phyloP scores from a whole-genome alignment of 352 stramenopile species.

The Globisporangium spiculum region DNA sequence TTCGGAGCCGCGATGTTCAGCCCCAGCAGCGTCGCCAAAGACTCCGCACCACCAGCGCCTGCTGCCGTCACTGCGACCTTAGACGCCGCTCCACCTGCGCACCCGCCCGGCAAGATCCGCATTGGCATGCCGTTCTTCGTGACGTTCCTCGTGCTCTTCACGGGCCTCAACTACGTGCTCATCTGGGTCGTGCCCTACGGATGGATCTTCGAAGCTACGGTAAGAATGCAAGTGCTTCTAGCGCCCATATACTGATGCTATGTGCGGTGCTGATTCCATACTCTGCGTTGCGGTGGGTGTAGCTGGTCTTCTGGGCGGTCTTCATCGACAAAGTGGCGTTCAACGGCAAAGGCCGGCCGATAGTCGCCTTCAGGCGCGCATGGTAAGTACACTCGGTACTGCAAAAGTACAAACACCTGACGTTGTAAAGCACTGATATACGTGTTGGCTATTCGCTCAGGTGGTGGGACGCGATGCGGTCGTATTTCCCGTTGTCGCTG shows the following conservation, averaged over 20 bases:
- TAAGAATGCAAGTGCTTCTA: conserved; percentile 5
- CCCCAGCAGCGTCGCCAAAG: not conserved
- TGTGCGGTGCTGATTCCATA: not conserved
- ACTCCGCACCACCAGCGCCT: not conserved
- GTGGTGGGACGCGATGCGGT: conserved; percentile 36
- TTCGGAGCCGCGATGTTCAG: not conserved
- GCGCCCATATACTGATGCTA: not conserved
- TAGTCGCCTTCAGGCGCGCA: conserved; percentile 27
- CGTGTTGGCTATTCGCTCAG: conserved; percentile 13
- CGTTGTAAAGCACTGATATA: too few species aligned
- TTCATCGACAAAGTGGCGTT: conserved; percentile 36
- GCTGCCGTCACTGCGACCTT: not conserved
- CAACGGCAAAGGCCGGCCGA: conserved; percentile 36
- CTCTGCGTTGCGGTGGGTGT: not conserved
- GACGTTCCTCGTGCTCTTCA: conserved; percentile 20
- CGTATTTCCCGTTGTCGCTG: conserved; percentile 42
- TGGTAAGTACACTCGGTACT: conserved; percentile 19
- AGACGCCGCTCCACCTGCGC: not conserved
- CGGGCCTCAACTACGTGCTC: conserved; percentile 28
- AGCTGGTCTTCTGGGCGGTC: conserved; percentile 32
- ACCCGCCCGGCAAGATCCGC: conserved; percentile 8
- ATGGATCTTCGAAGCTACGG: conserved; percentile 23
- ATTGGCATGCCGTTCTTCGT: conserved; percentile 8
- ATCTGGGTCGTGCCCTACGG: conserved; percentile 26
- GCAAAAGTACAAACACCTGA: not conserved